These are phyloP conservation scores for Pseudozyma tsukubaensis DNA, from an alignment of 1,284 basidiomycete species.

Conservation along the genomic window DNA sequence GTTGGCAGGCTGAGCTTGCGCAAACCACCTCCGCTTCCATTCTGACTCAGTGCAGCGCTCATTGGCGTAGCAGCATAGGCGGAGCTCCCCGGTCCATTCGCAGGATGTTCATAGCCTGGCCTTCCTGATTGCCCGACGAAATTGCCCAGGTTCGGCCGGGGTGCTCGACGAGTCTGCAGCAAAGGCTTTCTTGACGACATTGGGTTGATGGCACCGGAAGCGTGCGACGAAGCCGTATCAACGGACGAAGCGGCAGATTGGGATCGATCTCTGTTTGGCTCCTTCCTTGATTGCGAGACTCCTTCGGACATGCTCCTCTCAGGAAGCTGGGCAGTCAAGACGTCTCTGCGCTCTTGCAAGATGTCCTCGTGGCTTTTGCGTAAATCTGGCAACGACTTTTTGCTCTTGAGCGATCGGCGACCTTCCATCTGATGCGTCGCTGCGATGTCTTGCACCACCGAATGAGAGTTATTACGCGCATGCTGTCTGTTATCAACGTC, in stretches of 20 bases:
- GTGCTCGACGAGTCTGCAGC: slow-evolving; percentile 26
- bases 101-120: slow-evolving; percentile 11
- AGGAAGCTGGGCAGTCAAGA: slow-evolving; percentile 12
- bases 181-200: slow-evolving; percentile 8
- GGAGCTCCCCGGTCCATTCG: background rate
- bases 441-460: slow-evolving; percentile 40
- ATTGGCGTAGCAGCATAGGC: slow-evolving; percentile 3
- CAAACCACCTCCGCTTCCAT: slow-evolving; percentile 36
- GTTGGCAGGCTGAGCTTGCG: slow-evolving; percentile 60
- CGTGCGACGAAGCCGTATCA: background rate
- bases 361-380: slow-evolving; percentile 73
- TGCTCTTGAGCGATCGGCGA: slow-evolving; percentile 45
- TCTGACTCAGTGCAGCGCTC: slow-evolving; percentile 5
- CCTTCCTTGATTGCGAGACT: background rate
- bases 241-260: background rate
- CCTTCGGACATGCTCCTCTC: background rate
- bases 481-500: slow-evolving; percentile 29
- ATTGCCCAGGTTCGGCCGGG: slow-evolving; percentile 23
- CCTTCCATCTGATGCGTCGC: slow-evolving; percentile 30
- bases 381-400: slow-evolving; percentile 87
- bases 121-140: slow-evolving; percentile 5
- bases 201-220: background rate
- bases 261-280: slow-evolving; percentile 1
- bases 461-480: slow-evolving; percentile 56
- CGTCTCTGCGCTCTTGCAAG: slow-evolving; percentile 57